phyloP scores from a whole-genome alignment of 2,329 filamentous ascomycete species.

The Fusarium incarnatum region DNA sequence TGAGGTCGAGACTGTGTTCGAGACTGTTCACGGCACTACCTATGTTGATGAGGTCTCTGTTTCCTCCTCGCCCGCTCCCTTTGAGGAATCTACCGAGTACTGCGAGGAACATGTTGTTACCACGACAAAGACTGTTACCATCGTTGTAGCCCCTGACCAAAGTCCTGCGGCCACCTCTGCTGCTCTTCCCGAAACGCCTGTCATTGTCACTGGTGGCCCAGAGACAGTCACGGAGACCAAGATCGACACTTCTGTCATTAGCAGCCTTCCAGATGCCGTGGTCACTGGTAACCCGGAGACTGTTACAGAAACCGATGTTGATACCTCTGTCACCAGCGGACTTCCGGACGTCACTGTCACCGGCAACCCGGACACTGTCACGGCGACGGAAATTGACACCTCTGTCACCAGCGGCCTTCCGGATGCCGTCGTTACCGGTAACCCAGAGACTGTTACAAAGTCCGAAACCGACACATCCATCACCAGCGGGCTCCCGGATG shows the following conservation, averaged over 20 bases:
- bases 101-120: conserved; percentile 41
- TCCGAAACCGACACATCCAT: conserved; percentile 43
- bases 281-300: conserved; percentile 50
- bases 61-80: conserved; percentile 42
- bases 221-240: conserved; percentile 50
- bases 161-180: conserved; percentile 20
- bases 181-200: conserved; percentile 36
- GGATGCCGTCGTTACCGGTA: conserved; percentile 44
- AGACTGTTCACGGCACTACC: conserved; percentile 46
- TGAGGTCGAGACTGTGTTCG: conserved; percentile 35
- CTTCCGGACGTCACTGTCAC: conserved; percentile 41
- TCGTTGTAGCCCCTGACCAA: conserved; percentile 45
- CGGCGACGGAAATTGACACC: conserved; percentile 39
- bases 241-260: conserved; percentile 46
- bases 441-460: conserved; percentile 45
- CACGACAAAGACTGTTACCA: conserved; percentile 45
- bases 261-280: conserved; percentile 49
- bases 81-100: conserved; percentile 40
- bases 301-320: conserved; percentile 43
- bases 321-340: conserved; percentile 32
- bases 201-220: conserved; percentile 46
- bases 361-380: conserved; percentile 48
- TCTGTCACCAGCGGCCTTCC: conserved; percentile 33
- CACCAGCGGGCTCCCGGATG: conserved; percentile 35
- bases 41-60: conserved; percentile 42